phyloP scores from a whole-genome alignment of 2,329 filamentous ascomycete genomes.

The Colletotrichum abscissum region DNA sequence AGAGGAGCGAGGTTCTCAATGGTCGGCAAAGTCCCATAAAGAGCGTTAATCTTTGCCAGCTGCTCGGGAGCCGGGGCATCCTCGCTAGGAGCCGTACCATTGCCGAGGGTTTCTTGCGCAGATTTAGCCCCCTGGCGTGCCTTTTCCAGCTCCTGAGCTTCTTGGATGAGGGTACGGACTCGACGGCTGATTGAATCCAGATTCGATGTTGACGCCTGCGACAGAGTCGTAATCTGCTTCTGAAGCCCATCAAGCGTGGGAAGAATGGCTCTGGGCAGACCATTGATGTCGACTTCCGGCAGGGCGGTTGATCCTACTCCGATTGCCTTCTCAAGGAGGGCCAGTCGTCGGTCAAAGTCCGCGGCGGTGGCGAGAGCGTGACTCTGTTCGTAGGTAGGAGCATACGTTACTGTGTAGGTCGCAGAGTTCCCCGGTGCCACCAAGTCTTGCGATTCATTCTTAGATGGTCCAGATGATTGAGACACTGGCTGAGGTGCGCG shows the following conservation, averaged over 20 bases:
- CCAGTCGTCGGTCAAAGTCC: constrained; percentile 86
- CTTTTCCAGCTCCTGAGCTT: constrained; percentile 79
- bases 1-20: constrained; percentile 89
- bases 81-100: constrained; percentile 54
- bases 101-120: constrained; percentile 68
- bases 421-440: constrained; percentile 18
- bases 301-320: constrained; percentile 79
- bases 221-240: constrained; percentile 81
- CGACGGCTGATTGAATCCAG: constrained; percentile 78
- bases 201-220: constrained; percentile 76
- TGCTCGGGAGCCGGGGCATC: constrained; percentile 72
- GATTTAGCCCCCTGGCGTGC: constrained; percentile 70
- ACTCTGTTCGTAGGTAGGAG: constrained; percentile 72
- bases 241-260: constrained; percentile 85
- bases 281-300: constrained; percentile 69
- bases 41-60: constrained; percentile 86
- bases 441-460: constrained; percentile 38
- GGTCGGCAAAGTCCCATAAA: constrained; percentile 89
- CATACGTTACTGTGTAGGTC: constrained; percentile 74
- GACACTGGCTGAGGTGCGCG: background rate
- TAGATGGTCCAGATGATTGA: constrained; percentile 35
- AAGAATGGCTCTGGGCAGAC: constrained; percentile 76
- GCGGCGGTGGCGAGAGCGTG: constrained; percentile 83
- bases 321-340: constrained; percentile 82
- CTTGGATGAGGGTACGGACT: constrained; percentile 76